Evolutionary conservation across 495 filamentous ascomycete genomes (phyloP), one percentile per base, ranked within the genome.

Genomic region (Aspergillus leporis): DNA sequence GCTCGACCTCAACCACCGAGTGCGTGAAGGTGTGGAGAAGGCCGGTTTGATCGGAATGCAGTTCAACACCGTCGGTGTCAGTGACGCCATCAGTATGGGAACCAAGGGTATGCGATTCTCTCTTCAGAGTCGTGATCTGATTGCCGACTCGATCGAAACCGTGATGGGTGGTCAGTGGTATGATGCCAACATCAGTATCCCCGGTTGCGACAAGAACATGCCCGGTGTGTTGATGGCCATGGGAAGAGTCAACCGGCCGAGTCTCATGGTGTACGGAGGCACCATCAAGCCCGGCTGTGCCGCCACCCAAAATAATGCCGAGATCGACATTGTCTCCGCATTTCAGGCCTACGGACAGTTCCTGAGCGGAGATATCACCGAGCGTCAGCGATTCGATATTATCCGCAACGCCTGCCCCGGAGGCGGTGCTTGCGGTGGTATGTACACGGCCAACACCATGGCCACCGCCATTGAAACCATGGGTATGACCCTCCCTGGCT

Each of bases 191-290:
- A 91, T 98, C 70, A 95, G 91, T 19, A 90, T 98, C 65, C 94
- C 94, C n/a, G 94, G 94, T 41, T 98, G 94, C 74, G 95, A 98
- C 81, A 98, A 98, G 87, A 98, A 98, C 76, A 97, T 98, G 95
- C 94, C 94, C 7, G 94, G 94, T 76, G 94, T 97, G 36, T 76
- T 97, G 59, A 98, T 98, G 79, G 95, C 94, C 43, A 97, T 97
- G 94, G 94, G 91, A 30, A 83, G 94, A 50, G 85, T 96, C 66
- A 98, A 98, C 78, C 81, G 94, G 53, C 94, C 94, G 28, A 90
- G 88, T 59, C 70, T 98, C 63, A 98, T 98, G 95, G 89, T 98
- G 21, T 98, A 98, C 73, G 94, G 94, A 61, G 94, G 94, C 56
- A 89, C 89, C 41, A 98, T 98, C 76, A 88, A 90, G 77, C 91